These are phyloP conservation scores for Bryoerythrophyllum caledonicum DNA, from an alignment of 225 moss, liverwort and hornwort species.

Conservation along the genomic window DNA sequence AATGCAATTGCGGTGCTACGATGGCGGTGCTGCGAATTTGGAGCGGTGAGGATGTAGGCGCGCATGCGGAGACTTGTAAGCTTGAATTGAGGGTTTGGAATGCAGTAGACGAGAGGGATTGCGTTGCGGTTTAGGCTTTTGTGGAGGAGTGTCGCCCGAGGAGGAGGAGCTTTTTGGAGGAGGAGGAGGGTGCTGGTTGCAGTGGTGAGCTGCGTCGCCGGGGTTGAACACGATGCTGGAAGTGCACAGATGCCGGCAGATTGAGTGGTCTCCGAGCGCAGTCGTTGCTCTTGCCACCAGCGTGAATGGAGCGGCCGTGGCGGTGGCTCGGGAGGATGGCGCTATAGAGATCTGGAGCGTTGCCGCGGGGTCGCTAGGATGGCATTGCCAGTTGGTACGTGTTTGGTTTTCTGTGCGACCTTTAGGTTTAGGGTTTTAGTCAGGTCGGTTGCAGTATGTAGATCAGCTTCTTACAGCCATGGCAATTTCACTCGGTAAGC, in stretches of 20 bases:
- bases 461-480: background rate
- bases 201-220: conserved; percentile 4
- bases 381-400: conserved; percentile 92
- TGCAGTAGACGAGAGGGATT: conserved; percentile 27
- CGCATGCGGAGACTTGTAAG: background rate
- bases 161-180: conserved; percentile 12
- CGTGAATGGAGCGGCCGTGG: conserved; percentile 80
- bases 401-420: background rate
- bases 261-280: conserved; percentile 93
- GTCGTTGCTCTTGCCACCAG: conserved; percentile 96
- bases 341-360: conserved; percentile 96
- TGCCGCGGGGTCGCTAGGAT: conserved; percentile 92
- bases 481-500: background rate
- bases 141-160: conserved; percentile 24
- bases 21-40: conserved; percentile 31
- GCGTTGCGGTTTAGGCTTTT: conserved; percentile 12
- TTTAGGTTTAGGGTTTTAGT: conserved; percentile 27
- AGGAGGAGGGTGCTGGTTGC: conserved; percentile 18
- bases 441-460: background rate
- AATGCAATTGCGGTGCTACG: conserved; percentile 34
- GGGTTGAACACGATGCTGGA: conserved; percentile 85
- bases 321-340: conserved; percentile 88
- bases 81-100: conserved; percentile 21
- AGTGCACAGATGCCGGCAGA: conserved; percentile 97
- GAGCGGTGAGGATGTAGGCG: background rate